A percentile compares a stretch with the other conserved stretches of the same genome.
Evolutionary conservation across 1,284 basidiomycete genomes (phyloP).

Genomic region (Ceratobasidium sp.): DNA sequence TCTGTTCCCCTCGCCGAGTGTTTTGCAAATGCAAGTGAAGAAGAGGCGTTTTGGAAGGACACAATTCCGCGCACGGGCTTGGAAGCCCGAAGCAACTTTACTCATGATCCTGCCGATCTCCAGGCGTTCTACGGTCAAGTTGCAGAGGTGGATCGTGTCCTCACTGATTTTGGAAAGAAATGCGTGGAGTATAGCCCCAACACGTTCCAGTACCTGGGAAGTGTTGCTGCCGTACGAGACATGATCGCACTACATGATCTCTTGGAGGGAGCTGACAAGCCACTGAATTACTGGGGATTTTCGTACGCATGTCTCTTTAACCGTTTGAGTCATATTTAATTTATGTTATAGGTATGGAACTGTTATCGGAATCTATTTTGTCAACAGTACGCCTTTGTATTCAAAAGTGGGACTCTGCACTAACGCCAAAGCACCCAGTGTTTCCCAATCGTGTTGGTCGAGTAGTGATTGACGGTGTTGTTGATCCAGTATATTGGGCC

Average conservation of each 20-base stretch:
- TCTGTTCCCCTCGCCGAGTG: not conserved
- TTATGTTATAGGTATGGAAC: slow-evolving; percentile 44
- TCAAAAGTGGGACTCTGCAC: not conserved
- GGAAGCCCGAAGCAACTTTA: slow-evolving; percentile 40
- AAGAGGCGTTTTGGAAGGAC: too few species aligned
- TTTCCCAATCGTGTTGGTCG: slow-evolving; percentile 39
- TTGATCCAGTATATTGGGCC: slow-evolving; percentile 22
- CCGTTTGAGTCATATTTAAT: too few species aligned
- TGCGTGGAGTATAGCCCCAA: slow-evolving; percentile 29
- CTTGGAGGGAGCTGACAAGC: slow-evolving; percentile 36
- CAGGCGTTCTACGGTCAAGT: slow-evolving; percentile 38
- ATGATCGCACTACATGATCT: slow-evolving; percentile 40
- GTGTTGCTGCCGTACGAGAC: slow-evolving; percentile 40
- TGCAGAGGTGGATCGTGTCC: slow-evolving; percentile 9
- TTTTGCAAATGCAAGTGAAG: slow-evolving; percentile 17
- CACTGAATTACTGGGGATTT: too few species aligned
- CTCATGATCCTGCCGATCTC: slow-evolving; percentile 36
- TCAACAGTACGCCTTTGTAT: slow-evolving; percentile 32
- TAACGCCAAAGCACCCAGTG: not conserved
- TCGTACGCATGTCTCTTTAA: not conserved
- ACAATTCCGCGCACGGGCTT: slow-evolving; percentile 34
- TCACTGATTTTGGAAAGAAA: too few species aligned
- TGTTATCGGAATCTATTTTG: slow-evolving; percentile 41
- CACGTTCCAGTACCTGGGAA: slow-evolving; percentile 40
- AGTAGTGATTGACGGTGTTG: slow-evolving; percentile 40